Conservation (phyloP, 148 eudicot genomes). For the Vaccinium corymbosum region DNA sequence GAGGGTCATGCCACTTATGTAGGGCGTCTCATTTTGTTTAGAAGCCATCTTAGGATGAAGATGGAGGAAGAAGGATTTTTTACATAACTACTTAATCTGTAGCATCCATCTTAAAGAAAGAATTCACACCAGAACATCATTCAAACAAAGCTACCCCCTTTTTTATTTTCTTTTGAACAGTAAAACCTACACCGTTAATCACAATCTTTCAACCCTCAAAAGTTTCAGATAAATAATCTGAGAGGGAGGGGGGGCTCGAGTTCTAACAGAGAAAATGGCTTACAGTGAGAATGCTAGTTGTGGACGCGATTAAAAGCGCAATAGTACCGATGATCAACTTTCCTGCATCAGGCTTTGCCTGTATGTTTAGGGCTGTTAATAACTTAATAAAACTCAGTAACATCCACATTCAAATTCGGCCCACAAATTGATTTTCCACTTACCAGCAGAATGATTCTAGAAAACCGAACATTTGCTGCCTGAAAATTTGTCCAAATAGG, state of each 20-base stretch:
- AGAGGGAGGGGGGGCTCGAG: not conserved
- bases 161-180: no score
- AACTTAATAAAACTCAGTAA: not conserved
- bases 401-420: not conserved
- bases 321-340: slow-evolving; percentile 8
- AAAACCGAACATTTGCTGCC: slow-evolving; percentile 11
- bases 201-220: not conserved
- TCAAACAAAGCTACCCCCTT: no score
- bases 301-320: slow-evolving; percentile 14
- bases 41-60: not conserved
- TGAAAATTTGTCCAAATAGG: not conserved
- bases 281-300: slow-evolving; percentile 14
- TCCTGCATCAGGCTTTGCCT: slow-evolving; percentile 19
- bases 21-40: not conserved
- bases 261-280: not conserved
- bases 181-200: not conserved
- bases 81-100: not conserved
- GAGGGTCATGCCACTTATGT: not conserved
- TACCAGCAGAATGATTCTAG: slow-evolving; percentile 14
- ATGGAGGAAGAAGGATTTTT: not conserved
- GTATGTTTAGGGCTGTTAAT: not conserved
- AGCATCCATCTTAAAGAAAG: not conserved
- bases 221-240: not conserved
- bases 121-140: not conserved
- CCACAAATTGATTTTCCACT: slow-evolving; percentile 8